A percentile compares a stretch with the other conserved stretches of the same genome.
These are phyloP conservation scores for Phellopilus nigrolimitatus DNA, from an alignment of 1,284 basidiomycete species.

Conservation along the genomic window DNA sequence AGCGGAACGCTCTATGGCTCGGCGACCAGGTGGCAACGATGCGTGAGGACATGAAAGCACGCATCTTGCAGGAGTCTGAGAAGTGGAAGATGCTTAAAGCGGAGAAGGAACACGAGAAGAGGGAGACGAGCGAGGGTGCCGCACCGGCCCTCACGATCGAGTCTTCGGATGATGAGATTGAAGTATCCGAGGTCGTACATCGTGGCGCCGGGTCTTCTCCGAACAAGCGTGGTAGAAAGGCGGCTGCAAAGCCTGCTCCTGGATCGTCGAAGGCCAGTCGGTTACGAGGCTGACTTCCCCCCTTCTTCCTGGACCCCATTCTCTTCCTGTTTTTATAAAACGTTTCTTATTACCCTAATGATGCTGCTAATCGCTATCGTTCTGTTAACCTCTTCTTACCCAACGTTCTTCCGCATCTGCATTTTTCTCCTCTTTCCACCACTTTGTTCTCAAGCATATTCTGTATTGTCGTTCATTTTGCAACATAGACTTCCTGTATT, in stretches of 20 bases:
- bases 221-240: neutral
- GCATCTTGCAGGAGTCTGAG: constrained; percentile 36
- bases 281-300: neutral
- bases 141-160: neutral
- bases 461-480: no score
- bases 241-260: neutral
- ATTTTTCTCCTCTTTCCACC: no score
- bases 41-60: constrained; percentile 33
- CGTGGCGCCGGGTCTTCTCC: neutral
- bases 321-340: no score
- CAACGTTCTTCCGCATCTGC: no score
- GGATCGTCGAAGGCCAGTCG: neutral
- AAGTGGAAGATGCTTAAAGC: constrained; percentile 38
- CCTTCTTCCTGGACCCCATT: no score
- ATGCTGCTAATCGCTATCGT: no score
- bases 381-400: no score
- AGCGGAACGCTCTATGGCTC: constrained; percentile 40
- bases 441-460: no score
- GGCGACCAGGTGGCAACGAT: constrained; percentile 30
- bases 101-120: constrained; percentile 30
- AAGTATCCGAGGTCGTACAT: neutral
- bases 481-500: no score
- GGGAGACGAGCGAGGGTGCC: constrained; percentile 20
- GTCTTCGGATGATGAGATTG: neutral
- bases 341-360: no score